Conservation (phyloP, 192 early-diverging fungal species). For the Paraglomus brasilianum region DNA sequence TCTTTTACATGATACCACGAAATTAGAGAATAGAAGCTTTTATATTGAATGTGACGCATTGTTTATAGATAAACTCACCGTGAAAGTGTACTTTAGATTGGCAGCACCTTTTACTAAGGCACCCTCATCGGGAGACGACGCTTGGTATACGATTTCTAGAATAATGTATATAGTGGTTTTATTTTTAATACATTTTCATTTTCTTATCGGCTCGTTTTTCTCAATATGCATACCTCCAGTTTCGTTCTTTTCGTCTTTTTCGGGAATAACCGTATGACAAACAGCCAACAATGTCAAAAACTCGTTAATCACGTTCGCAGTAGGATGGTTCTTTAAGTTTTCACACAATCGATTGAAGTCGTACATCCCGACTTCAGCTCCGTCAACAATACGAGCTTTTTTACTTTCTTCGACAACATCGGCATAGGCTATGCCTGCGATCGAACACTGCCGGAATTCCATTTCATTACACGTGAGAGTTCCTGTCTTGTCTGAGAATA, state of each 20-base stretch:
- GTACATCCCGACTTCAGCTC: slow-evolving; percentile 64
- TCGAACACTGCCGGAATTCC: slow-evolving; percentile 87
- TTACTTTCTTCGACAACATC: slow-evolving; percentile 89
- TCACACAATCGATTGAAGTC: slow-evolving; percentile 62
- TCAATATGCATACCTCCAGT: slow-evolving; percentile 31
- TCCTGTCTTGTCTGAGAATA: slow-evolving; percentile 96
- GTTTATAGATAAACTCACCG: slow-evolving; percentile 43
- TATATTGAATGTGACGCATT: too few relatives aligned
- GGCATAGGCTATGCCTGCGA: slow-evolving; percentile 89
- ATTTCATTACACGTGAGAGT: slow-evolving; percentile 88
- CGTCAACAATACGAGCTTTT: slow-evolving; percentile 72
- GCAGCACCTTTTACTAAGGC: slow-evolving; percentile 85
- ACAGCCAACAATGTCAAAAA: slow-evolving; percentile 88
- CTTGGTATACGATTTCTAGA: slow-evolving; percentile 85
- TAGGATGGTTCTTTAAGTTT: slow-evolving; percentile 57
- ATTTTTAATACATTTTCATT: background rate
- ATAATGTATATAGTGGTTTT: slow-evolving; percentile 36
- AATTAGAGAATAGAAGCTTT: too few relatives aligned
- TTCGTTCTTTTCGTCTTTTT: slow-evolving; percentile 52
- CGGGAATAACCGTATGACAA: slow-evolving; percentile 99
- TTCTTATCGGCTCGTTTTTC: background rate
- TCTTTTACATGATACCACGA: too few relatives aligned
- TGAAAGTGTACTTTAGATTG: slow-evolving; percentile 63
- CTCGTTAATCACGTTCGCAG: slow-evolving; percentile 72
- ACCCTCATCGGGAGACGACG: slow-evolving; percentile 95